Evolutionary conservation across 768 basidiomycete genomes (phyloP).

Genomic region (Calocera viscosa): DNA sequence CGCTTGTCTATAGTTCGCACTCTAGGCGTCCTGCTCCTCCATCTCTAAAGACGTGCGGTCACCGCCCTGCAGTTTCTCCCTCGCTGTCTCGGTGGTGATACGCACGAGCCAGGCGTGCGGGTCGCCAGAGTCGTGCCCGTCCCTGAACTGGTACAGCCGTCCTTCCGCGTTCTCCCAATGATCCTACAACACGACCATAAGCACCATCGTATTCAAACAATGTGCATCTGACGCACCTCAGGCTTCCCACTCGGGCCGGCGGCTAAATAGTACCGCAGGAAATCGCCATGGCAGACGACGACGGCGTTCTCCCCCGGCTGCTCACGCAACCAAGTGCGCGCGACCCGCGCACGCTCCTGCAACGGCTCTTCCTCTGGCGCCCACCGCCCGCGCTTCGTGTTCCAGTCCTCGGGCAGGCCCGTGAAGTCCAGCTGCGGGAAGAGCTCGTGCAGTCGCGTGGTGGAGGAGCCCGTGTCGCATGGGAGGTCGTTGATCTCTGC

Average conservation of each 20-base stretch:
- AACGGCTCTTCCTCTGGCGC: not conserved
- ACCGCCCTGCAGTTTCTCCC: not conserved
- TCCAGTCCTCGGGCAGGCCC: not conserved
- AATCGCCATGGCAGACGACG: not conserved
- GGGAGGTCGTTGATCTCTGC: slow-evolving; percentile 6
- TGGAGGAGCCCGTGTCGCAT: not conserved
- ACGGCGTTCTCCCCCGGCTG: slow-evolving; percentile 1
- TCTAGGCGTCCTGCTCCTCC: not conserved
- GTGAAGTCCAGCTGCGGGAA: slow-evolving; percentile 5
- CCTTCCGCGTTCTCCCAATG: slow-evolving; percentile 2
- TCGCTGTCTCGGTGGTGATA: not conserved
- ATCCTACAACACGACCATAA: not conserved
- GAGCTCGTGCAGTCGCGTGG: not conserved
- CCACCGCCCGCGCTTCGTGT: not conserved
- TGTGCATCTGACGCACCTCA: not conserved
- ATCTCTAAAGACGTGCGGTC: not conserved
- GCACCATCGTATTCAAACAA: not conserved
- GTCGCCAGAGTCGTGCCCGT: not conserved
- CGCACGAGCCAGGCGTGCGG: not conserved
- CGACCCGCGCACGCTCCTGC: not conserved
- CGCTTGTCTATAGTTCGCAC: not conserved
- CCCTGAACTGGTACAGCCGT: not conserved
- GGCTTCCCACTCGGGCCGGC: not conserved
- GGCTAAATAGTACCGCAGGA: not conserved
- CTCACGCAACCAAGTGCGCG: not conserved